Base-by-base conservation (phyloP, 192 early-diverging fungal genomes). In the Lunasporangiospora selenospora region DNA sequence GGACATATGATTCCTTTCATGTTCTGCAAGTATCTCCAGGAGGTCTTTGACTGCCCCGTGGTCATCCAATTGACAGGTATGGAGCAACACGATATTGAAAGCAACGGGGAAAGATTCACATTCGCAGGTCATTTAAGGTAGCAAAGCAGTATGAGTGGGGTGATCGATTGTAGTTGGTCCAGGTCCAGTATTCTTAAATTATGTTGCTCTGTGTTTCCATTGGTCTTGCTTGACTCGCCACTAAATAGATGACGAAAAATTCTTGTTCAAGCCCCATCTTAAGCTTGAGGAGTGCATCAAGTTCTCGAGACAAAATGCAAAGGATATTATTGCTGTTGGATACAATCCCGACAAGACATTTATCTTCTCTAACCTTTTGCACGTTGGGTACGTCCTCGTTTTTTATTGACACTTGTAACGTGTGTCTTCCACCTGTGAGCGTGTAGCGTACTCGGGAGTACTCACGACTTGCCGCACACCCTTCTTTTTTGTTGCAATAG, bases 1-100 rank as follows among this genome's bases (percentile, higher is more conserved):
- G 97, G 97, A 12, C 97, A 99, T 67, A 94, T 98, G 89, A 80
- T 98, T 55, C 97, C 97, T 36, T 97, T 99, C 77, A 61, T 95
- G 21, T 99, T 99, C 65, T 98, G 95, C 86, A 92, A 96, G 88
- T 92, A 81, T 53, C 81, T 99, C 42, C 97, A 99, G 75, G 97
- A 99, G 27, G 87, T 92, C 26, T 99, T 99, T 85, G 88, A 95
- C 69, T 93, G 90, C 4, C 94, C 96, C 26, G 67, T 98, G 26
- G 97, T 99, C 6, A 90, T 99, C 53, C 97, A 99, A 77, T 83
- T 99, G 59, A 99, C 97, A 9, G 78, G 80, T 81, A 65, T 61
- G 38, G 18, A n/a, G n/a, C n/a, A n/a, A n/a, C n/a, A n/a, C n/a
- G n/a, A n/a, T n/a, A n/a, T n/a, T n/a, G n/a, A n/a, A n/a, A n/a